Evolutionary conservation across 1,139 yeast species (phyloP), one percentile per base, ranked within the genome.

Genomic region (Blastobotrys capitulatus): DNA sequence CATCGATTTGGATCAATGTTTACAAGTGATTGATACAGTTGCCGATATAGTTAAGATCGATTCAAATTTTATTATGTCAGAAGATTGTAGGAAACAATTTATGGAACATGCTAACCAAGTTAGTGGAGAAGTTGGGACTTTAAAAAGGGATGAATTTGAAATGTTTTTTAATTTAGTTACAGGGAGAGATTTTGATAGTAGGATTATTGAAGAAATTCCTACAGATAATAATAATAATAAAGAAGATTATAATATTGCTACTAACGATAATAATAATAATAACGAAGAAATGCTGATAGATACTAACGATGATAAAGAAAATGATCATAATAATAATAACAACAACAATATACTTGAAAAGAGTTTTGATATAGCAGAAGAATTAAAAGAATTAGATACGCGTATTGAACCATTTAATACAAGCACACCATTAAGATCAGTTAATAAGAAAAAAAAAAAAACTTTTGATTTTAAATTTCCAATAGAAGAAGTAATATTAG

Each of bases 91-190:
- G 16, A 36, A 20, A 25, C 20, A 37, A 7, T 46, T 40, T 31
- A 38, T 43, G 22, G 19, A 45, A 8, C 25, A 37, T 5, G 15
- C 27, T 5, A 29, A 40, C 13, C 16, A 34, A n/a, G 12, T 37
- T 20, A 25, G 27, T 13, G 48, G 39, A 6, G 35, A 44, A 2
- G 37, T 42, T 8, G 42, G 44, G 29, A 40, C 37, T 25, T 18
- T 50, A 20, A 26, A 40, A 9, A 36, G 48, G 2, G 38, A 37
- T 6, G 52, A 50, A 27, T 47, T 50, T 41, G 44, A 38, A n/a
- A 44, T 44, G 16, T 29, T 50, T 20, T 50, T 50, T 34, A 29
- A 22, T 10, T n/a, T 16, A 12, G 35, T 42, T 2, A 46, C 51
- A 1, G 49, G 49, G n/a, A 44, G 40, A 20, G 46, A 44, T 34